Base-by-base conservation (phyloP, 1,284 basidiomycete genomes). In the Ganoderma lingzhi region DNA sequence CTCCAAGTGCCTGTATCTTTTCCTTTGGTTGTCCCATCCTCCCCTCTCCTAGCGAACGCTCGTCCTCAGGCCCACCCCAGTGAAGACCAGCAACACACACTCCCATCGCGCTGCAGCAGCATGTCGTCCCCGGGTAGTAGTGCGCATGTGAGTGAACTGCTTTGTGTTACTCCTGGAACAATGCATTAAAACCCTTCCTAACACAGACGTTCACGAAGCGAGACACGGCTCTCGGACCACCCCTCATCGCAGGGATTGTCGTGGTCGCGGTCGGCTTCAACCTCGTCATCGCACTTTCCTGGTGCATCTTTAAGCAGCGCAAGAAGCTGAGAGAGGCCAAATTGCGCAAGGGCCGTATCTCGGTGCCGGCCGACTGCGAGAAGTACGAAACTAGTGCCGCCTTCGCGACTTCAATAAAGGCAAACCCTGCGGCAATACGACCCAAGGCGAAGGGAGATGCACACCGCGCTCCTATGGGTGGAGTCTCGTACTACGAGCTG, bases 181-280 rank as follows among this genome's bases (percentile, higher is more conserved):
- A 55, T 41, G 60, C 42, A 39, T 63, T 35, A 10, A 68, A 42
- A 66, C 63, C 58, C 30, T 9, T 39, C n/a, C 67, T 37, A 17
- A 44, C 67, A 9, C 60, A 73, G 72, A 66, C 62, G 30, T 64
- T 70, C 62, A 63, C 68, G 30, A 76, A 74, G 66, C 70, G 74
- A 32, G 59, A 69, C 66, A n/a, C 67, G 30, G 42, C 39, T 9
- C 65, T 70, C 55, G 68, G 69, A 9, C 69, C 69, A 12, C 65
- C 73, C 17, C 60, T 77, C 39, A 72, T 77, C 56, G 72, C 71
- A 32, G 76, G 74, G 15, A 73, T 76, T 45, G 68, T 74, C 45
- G 74, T 72, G 51, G 71, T 72, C 10, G 71, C 73, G 8, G 69
- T 72, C n/a, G 70, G 63, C 15, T 64, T 78, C 41, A 78, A 76